phyloP scores from a whole-genome alignment of 2,329 filamentous ascomycete species.

The Botrytis paeoniae region DNA sequence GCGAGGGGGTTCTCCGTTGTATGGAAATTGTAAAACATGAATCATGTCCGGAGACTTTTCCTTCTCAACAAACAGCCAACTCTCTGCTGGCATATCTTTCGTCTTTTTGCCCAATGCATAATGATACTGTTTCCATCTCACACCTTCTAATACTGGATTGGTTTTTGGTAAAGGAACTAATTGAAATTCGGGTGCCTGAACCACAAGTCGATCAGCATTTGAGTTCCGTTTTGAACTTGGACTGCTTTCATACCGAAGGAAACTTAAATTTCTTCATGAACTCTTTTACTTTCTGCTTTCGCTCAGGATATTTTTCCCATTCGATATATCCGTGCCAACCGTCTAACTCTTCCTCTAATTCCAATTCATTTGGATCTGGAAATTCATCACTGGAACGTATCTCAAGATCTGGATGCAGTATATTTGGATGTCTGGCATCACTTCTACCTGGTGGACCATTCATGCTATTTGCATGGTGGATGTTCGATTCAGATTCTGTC shows the following conservation, averaged over 20 bases:
- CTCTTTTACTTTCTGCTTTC: slow-evolving; percentile 57
- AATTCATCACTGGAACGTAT: slow-evolving; percentile 16
- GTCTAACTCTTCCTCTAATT: slow-evolving; percentile 14
- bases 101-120: slow-evolving; percentile 49
- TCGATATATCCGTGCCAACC: slow-evolving; percentile 52
- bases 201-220: neutral
- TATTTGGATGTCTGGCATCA: slow-evolving; percentile 11
- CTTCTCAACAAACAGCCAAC: slow-evolving; percentile 52
- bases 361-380: slow-evolving; percentile 15
- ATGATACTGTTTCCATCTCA: slow-evolving; percentile 58
- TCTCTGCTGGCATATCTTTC: slow-evolving; percentile 52
- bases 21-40: slow-evolving; percentile 60
- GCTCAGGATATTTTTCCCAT: slow-evolving; percentile 68
- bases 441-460: neutral
- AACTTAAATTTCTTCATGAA: slow-evolving; percentile 53
- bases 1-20: slow-evolving; percentile 60
- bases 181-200: slow-evolving; percentile 51
- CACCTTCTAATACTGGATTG: slow-evolving; percentile 56
- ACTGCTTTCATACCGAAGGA: slow-evolving; percentile 32
- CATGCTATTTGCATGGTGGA: neutral
- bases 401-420: slow-evolving; percentile 19
- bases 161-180: slow-evolving; percentile 52
- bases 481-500: neutral
- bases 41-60: slow-evolving; percentile 61
- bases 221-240: no score